phyloP scores from a whole-genome alignment of 805 yeast species.

The Kodamaea neixiangensis region DNA sequence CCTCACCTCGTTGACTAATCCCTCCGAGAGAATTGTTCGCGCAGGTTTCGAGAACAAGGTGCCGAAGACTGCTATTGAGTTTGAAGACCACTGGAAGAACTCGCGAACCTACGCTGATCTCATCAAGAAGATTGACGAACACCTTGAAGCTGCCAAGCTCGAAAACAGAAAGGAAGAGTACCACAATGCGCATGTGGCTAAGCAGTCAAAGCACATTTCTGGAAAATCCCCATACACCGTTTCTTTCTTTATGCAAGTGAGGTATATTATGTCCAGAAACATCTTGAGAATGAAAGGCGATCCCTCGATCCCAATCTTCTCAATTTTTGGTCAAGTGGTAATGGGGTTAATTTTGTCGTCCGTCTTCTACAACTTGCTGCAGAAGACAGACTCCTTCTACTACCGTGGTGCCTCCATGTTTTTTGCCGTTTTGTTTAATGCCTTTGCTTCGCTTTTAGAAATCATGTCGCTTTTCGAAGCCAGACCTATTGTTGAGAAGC shows the following conservation, averaged over 20 bases:
- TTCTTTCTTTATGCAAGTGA: slow-evolving; percentile 54
- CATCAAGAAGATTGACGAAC: slow-evolving; percentile 15
- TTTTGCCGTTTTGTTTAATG: slow-evolving; percentile 64
- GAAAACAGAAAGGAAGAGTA: slow-evolving; percentile 20
- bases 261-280: slow-evolving; percentile 47
- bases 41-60: slow-evolving; percentile 49
- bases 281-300: slow-evolving; percentile 52
- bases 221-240: slow-evolving; percentile 55
- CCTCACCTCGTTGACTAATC: slow-evolving; percentile 56
- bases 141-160: slow-evolving; percentile 9
- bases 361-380: slow-evolving; percentile 53
- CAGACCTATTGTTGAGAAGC: slow-evolving; percentile 60
- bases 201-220: slow-evolving; percentile 25
- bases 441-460: slow-evolving; percentile 61
- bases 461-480: slow-evolving; percentile 55
- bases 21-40: slow-evolving; percentile 47
- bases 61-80: slow-evolving; percentile 35
- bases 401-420: slow-evolving; percentile 66
- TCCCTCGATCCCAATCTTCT: slow-evolving; percentile 46
- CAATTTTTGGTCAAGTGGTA: slow-evolving; percentile 45
- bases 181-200: slow-evolving; percentile 25
- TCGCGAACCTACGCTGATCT: slow-evolving; percentile 42
- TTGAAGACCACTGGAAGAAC: slow-evolving; percentile 40
- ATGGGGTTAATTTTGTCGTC: slow-evolving; percentile 61
- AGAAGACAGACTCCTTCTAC: slow-evolving; percentile 49